Conservation (phyloP, 148 eudicot species). For the Agrostemma githago region DNA sequence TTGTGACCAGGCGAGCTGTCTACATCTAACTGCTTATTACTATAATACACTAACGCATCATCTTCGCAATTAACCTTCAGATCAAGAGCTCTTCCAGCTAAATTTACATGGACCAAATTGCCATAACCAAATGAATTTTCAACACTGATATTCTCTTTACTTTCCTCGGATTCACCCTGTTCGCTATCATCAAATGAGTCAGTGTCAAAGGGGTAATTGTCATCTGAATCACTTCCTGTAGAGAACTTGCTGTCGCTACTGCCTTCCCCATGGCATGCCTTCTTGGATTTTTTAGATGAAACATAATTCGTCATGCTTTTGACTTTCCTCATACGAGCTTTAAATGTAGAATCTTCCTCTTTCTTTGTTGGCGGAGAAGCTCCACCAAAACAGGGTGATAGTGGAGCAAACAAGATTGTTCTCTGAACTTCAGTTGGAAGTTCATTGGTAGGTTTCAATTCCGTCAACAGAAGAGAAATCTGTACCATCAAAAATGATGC, state of each 20-base stretch:
- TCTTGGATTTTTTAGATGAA: slow-evolving; percentile 41
- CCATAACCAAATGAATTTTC: slow-evolving; percentile 45
- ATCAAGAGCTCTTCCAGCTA: slow-evolving; percentile 38
- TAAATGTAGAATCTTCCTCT: slow-evolving; percentile 39
- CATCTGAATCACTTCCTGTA: slow-evolving; percentile 44
- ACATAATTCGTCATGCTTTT: slow-evolving; percentile 44
- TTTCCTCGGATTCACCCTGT: slow-evolving; percentile 47
- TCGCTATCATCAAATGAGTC: slow-evolving; percentile 53
- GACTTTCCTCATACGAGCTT: slow-evolving; percentile 46
- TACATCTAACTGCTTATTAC: slow-evolving; percentile 31
- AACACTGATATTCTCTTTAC: slow-evolving; percentile 30
- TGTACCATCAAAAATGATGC: slow-evolving; percentile 20
- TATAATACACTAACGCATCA: slow-evolving; percentile 49
- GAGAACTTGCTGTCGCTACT: slow-evolving; percentile 41
- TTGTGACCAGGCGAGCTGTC: slow-evolving; percentile 27
- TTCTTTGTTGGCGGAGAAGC: slow-evolving; percentile 30
- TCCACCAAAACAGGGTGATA: slow-evolving; percentile 40
- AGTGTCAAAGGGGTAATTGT: slow-evolving; percentile 52
- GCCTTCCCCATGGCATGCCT: slow-evolving; percentile 47
- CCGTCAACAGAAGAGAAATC: slow-evolving; percentile 46
- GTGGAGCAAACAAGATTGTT: slow-evolving; percentile 33
- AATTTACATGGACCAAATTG: slow-evolving; percentile 46
- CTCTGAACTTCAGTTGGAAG: slow-evolving; percentile 31
- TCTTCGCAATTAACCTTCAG: slow-evolving; percentile 28
- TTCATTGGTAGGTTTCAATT: slow-evolving; percentile 36